Evolutionary conservation across 2,329 filamentous ascomycete genomes (phyloP).

Genomic region (Pseudogymnoascus sp.): DNA sequence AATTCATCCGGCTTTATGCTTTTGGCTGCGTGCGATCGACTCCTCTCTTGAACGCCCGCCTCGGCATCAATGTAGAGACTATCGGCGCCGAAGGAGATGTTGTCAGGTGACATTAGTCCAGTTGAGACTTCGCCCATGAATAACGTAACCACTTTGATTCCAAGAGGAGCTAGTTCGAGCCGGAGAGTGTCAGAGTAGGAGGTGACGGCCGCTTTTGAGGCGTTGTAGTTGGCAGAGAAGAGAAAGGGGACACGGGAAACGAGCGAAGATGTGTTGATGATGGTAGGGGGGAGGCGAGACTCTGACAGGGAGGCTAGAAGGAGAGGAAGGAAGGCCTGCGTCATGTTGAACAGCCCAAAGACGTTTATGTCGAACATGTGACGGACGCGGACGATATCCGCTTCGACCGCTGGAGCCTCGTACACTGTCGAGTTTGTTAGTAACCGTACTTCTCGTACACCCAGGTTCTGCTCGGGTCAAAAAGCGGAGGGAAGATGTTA

Average conservation of each 20-base stretch:
- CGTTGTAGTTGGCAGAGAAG: constrained; percentile 36
- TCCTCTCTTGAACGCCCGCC: neutral
- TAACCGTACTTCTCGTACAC: neutral
- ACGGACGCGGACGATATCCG: constrained; percentile 10
- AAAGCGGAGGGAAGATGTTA: constrained; percentile 6
- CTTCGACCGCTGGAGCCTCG: constrained; percentile 13
- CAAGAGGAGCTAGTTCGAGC: constrained; percentile 31
- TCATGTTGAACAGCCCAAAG: constrained; percentile 34
- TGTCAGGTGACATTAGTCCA: neutral
- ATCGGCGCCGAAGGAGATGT: neutral
- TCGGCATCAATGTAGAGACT: neutral
- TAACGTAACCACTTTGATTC: constrained; percentile 16
- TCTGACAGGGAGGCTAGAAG: constrained; percentile 30
- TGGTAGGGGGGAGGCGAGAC: constrained; percentile 30
- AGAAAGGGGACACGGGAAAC: constrained; percentile 29
- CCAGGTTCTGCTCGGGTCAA: neutral
- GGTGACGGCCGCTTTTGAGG: constrained; percentile 37
- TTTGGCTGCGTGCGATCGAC: constrained; percentile 7
- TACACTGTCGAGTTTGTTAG: constrained; percentile 13
- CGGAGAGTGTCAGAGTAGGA: constrained; percentile 35
- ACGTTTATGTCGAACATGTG: constrained; percentile 34
- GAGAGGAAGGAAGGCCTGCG: constrained; percentile 34
- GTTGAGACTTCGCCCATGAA: constrained; percentile 15
- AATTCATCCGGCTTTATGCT: constrained; percentile 19
- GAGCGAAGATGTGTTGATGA: constrained; percentile 35